Base-by-base conservation (phyloP, 2,329 filamentous ascomycete genomes). In the Botrytis medusae region DNA sequence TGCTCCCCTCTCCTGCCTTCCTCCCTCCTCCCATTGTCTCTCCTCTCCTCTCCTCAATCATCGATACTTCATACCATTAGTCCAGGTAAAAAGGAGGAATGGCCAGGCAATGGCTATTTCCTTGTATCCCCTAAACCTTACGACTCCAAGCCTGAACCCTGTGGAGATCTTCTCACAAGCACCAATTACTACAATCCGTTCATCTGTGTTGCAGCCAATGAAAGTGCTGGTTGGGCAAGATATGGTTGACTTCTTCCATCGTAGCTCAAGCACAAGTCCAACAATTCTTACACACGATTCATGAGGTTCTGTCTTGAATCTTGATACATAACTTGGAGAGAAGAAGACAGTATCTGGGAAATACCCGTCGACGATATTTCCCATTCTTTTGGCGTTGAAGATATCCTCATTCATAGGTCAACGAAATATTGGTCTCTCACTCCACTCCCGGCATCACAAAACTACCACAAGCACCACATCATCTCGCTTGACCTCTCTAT, bases 81-180 rank as follows among this genome's bases (percentile, higher is more conserved):
- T 29, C 59, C 34, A 61, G 37, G 34, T 37, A 25, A n/a, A 40
- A 16, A n/a, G n/a, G 32, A 40, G 37, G 12, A 61, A 37, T 34
- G 34, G 25, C 25, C 20, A 34, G 46, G 37, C 22, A 29, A 57
- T 57, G 29, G 51, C 37, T n/a, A 34, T 67, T 32, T 67, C 16
- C n/a, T 5, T 42, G 32, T 10, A 34, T 51, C 8, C 18, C 44
- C 32, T 34, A 22, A 54, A 54, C 46, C 64, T 20, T 67, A 40
- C 25, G 40, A 32, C 34, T 57, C 16, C 3, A 42, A 57, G 65
- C 65, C 34, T 68, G 48, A 57, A 68, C 48, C 69, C 34, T 71
- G 69, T 71, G 59, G 16, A 65, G 69, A 65, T 71, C 69, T 40
- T n/a, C 51, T 40, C 34, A 22, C 64, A 51, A 29, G 63, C 32